Percentiles rank a stretch among this genome's conserved stretches.
phyloP scores from a whole-genome alignment of 23 red algal species.

The Pyropia yezoensis region DNA sequence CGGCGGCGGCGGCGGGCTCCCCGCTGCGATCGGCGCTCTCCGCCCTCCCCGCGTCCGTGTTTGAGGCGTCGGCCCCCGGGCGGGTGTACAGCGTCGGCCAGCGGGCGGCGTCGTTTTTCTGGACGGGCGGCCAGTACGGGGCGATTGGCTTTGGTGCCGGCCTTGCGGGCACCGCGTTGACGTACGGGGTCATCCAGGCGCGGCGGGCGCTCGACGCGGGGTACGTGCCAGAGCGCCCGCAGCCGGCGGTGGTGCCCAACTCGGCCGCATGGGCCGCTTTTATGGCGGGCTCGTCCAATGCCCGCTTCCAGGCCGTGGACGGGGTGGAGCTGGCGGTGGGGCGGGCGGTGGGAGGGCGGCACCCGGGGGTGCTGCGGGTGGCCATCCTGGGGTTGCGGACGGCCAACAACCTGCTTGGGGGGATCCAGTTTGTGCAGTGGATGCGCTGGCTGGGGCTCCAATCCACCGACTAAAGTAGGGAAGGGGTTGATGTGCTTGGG shows the following conservation, averaged over 20 bases:
- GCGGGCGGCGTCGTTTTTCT: slow-evolving; percentile 59
- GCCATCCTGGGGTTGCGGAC: slow-evolving; percentile 71
- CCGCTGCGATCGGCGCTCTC: slow-evolving; percentile 6
- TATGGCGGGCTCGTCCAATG: slow-evolving; percentile 79
- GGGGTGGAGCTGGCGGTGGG: slow-evolving; percentile 64
- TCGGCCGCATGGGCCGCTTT: slow-evolving; percentile 71
- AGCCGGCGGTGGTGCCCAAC: slow-evolving; percentile 82
- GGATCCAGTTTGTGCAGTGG: slow-evolving; percentile 96
- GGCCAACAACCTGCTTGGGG: slow-evolving; percentile 91
- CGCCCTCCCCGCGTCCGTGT: slow-evolving; percentile 62
- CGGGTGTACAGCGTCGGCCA: slow-evolving; percentile 51
- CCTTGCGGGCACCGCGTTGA: slow-evolving; percentile 81
- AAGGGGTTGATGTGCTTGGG: no score
- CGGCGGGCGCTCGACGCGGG: slow-evolving; percentile 42
- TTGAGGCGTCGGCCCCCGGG: slow-evolving; percentile 56
- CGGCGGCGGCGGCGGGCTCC: background rate
- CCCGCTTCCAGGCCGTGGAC: slow-evolving; percentile 71
- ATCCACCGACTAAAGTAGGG: background rate
- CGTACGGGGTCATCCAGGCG: slow-evolving; percentile 74
- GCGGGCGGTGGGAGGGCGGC: slow-evolving; percentile 19
- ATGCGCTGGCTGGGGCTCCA: slow-evolving; percentile 90
- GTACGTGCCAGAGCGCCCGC: slow-evolving; percentile 53
- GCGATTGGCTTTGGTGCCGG: slow-evolving; percentile 85
- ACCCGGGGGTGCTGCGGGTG: slow-evolving; percentile 23
- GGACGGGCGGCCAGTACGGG: slow-evolving; percentile 71